Conservation (phyloP, 2,329 filamentous ascomycete genomes). For the Fusarium pininemorale region DNA sequence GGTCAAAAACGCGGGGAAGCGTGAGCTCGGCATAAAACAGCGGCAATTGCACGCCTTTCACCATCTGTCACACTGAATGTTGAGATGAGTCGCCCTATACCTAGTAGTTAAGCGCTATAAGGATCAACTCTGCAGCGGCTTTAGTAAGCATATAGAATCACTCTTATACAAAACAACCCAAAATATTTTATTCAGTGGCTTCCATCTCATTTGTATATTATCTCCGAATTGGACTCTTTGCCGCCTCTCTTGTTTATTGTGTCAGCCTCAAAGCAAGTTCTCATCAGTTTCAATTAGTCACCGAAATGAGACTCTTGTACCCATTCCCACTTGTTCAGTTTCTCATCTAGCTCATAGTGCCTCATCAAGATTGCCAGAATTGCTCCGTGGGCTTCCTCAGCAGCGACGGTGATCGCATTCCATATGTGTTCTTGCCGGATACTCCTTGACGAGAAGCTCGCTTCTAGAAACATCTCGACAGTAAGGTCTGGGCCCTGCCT, state of each 20-base stretch:
- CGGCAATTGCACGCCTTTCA: not conserved
- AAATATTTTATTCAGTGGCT: no score
- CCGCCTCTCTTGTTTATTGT: fast-evolving
- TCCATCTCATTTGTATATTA: no score
- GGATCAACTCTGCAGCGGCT: fast-evolving
- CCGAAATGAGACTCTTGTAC: fast-evolving
- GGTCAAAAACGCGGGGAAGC: not conserved
- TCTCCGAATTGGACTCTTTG: no score
- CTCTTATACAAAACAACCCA: no score
- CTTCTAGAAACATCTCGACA: not conserved
- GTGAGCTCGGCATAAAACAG: not conserved
- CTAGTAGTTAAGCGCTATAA: no score
- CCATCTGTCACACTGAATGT: fast-evolving
- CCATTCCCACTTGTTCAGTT: fast-evolving
- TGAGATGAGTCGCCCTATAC: not conserved
- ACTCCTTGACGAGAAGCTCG: fast-evolving
- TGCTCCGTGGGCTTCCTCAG: fast-evolving
- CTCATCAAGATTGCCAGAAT: not conserved
- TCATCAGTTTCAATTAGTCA: not conserved
- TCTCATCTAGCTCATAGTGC: not conserved
- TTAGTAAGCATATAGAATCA: not conserved
- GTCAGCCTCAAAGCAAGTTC: not conserved
- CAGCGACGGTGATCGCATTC: not conserved
- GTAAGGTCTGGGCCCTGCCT: fast-evolving
- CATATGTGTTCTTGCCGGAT: not conserved